phyloP scores from a whole-genome alignment of 2,329 filamentous ascomycete genomes.

The Aspergillus vadensis region DNA sequence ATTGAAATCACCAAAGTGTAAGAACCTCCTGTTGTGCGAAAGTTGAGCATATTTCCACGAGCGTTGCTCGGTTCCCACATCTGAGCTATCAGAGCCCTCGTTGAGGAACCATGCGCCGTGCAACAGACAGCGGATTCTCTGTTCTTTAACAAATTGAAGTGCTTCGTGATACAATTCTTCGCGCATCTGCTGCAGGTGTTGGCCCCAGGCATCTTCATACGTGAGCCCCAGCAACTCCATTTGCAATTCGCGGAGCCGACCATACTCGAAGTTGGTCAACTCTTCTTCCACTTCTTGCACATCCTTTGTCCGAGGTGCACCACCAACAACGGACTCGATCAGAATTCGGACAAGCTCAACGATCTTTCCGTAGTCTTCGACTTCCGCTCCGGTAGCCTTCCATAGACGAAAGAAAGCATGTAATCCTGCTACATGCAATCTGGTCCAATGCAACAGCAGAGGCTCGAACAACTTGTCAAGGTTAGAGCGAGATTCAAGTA shows the following conservation, averaged over 20 bases:
- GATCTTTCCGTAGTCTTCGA: slow-evolving; percentile 91
- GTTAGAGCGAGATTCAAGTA: slow-evolving; percentile 72
- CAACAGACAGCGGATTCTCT: slow-evolving; percentile 85
- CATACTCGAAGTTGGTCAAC: slow-evolving; percentile 78
- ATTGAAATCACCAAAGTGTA: slow-evolving; percentile 88
- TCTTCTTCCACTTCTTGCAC: slow-evolving; percentile 88
- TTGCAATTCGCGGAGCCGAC: slow-evolving; percentile 77
- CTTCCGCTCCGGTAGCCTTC: slow-evolving; percentile 82
- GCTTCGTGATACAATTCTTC: slow-evolving; percentile 90
- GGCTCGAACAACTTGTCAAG: slow-evolving; percentile 87
- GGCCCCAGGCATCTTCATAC: slow-evolving; percentile 93
- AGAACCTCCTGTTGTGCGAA: slow-evolving; percentile 84
- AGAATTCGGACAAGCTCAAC: slow-evolving; percentile 88
- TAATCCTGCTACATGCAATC: slow-evolving; percentile 80
- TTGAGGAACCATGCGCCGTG: slow-evolving; percentile 84
- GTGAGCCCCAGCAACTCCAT: slow-evolving; percentile 90
- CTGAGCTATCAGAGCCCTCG: slow-evolving; percentile 53
- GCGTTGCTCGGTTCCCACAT: slow-evolving; percentile 47
- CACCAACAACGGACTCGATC: slow-evolving; percentile 84
- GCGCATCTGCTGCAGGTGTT: slow-evolving; percentile 84
- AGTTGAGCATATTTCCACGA: slow-evolving; percentile 81
- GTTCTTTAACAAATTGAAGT: slow-evolving; percentile 94
- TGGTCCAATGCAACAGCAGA: slow-evolving; percentile 87
- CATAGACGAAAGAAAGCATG: slow-evolving; percentile 89
- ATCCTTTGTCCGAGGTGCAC: slow-evolving; percentile 77